Base-by-base conservation (phyloP, 148 eudicot species). In the Gaultheria prostrata region DNA sequence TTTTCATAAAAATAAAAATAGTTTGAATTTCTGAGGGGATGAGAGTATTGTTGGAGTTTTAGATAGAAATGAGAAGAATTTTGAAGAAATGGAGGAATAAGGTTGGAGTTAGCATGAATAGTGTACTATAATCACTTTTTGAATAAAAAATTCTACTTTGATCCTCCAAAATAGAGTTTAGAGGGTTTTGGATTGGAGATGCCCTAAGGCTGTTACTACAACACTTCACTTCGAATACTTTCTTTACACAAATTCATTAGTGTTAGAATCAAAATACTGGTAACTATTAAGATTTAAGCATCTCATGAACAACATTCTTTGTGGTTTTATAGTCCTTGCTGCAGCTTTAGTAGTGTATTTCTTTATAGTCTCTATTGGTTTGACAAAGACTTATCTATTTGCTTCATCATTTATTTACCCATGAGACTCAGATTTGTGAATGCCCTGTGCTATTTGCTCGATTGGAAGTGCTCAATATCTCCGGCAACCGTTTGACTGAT, bases 401-500 rank as follows among this genome's bases (percentile, higher is more conserved):
- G 48, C 77, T 69, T 67, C 48, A 54, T 72, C 11, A n/a, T 53
- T 46, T 32, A 63, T 45, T 69, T 26, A 12, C 77, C 33, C 84
- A 32, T 76, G 20, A 48, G 73, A 49, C 43, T 67, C 95, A 97
- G 99, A 94, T 97, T 67, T 93, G 97, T 88, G 99, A 97, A 72
- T 97, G 98, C 84, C 94, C 97, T 59, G 95, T 88, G 71, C 88
- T 97, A 46, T 80, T 91, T 88, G 81, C 89, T 83, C 98, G 99
- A 82, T 75, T 97, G 90, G 98, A 97, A 92, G 98, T 97, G 81
- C 92, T 97, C 80, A 91, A 94, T 86, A 87, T 97, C 51, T 93
- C 98, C 78, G 98, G 97, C 71, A 97, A 97, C 88, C 92, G 94
- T 84, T 89, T 97, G 81, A 94, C 98, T 82, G 99, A 94, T 89